A percentile compares a stretch with the other conserved stretches of the same genome.
Evolutionary conservation across 1,139 yeast species (phyloP).

Genomic region (Kodamaea arcana): DNA sequence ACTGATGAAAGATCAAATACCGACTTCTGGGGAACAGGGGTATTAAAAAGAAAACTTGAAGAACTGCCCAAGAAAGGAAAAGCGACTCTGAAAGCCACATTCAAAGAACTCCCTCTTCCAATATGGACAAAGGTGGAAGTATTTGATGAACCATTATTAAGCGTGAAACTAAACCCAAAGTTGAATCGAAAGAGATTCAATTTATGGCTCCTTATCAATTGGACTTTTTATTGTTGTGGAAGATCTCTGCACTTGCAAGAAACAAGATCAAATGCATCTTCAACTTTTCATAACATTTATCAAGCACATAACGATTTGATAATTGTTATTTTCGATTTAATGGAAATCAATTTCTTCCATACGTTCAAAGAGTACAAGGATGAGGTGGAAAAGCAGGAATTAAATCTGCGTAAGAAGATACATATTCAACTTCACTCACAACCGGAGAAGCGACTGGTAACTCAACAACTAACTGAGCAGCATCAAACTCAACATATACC

Average conservation of each 20-base stretch:
- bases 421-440: too few species aligned
- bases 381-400: too few species aligned
- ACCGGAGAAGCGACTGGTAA: too few species aligned
- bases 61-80: not conserved
- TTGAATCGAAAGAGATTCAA: constrained; percentile 21
- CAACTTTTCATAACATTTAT: constrained; percentile 23
- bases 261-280: constrained; percentile 15
- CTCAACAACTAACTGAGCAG: too few species aligned
- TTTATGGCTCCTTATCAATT: constrained; percentile 31
- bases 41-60: constrained; percentile 1
- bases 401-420: too few species aligned
- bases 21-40: too few species aligned
- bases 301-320: constrained; percentile 18
- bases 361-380: too few species aligned
- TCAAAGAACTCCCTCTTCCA: not conserved
- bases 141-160: constrained; percentile 30
- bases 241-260: constrained; percentile 18
- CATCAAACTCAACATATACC: constrained; percentile 5
- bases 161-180: constrained; percentile 21
- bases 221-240: constrained; percentile 36
- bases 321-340: constrained; percentile 18
- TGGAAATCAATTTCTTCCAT: constrained; percentile 17
- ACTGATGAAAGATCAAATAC: not conserved
- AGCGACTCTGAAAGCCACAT: too few species aligned
- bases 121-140: constrained; percentile 18